Conservation (phyloP, 2,329 filamentous ascomycete species). For the Hymenotorrendiella dingleyae region DNA sequence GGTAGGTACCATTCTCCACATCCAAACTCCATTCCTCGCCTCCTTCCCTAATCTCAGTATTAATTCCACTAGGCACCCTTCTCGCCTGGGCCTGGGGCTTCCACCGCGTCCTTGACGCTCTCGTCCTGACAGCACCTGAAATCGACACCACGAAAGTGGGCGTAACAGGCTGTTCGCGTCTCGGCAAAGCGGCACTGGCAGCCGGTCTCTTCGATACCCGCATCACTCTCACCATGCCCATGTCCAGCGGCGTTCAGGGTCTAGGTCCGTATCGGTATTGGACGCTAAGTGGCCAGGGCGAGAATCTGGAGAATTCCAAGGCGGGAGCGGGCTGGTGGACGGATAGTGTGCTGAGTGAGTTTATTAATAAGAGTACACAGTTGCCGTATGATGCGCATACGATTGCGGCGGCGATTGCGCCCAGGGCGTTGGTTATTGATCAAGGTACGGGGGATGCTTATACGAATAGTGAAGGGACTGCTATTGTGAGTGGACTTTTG, state of each 20-base stretch:
- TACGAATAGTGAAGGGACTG: constrained; percentile 43
- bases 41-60: neutral
- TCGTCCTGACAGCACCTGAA: constrained; percentile 32
- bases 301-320: constrained; percentile 37
- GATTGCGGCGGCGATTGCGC: constrained; percentile 32
- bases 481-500: no score
- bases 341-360: constrained; percentile 30
- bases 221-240: constrained; percentile 33
- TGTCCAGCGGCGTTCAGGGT: constrained; percentile 32
- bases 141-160: constrained; percentile 31
- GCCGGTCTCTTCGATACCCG: constrained; percentile 32
- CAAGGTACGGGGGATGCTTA: constrained; percentile 38
- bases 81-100: constrained; percentile 36
- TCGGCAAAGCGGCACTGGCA: constrained; percentile 32
- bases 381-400: constrained; percentile 33
- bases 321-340: constrained; percentile 33
- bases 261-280: constrained; percentile 34
- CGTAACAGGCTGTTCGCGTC: constrained; percentile 33
- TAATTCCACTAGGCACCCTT: constrained; percentile 27
- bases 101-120: constrained; percentile 32
- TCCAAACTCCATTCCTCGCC: neutral
- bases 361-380: constrained; percentile 28
- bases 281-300: constrained; percentile 37
- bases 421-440: constrained; percentile 31
- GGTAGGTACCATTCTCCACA: constrained; percentile 29